Evolutionary conservation across 768 basidiomycete genomes (phyloP).

Genomic region (Cystofilobasidium capitatum): DNA sequence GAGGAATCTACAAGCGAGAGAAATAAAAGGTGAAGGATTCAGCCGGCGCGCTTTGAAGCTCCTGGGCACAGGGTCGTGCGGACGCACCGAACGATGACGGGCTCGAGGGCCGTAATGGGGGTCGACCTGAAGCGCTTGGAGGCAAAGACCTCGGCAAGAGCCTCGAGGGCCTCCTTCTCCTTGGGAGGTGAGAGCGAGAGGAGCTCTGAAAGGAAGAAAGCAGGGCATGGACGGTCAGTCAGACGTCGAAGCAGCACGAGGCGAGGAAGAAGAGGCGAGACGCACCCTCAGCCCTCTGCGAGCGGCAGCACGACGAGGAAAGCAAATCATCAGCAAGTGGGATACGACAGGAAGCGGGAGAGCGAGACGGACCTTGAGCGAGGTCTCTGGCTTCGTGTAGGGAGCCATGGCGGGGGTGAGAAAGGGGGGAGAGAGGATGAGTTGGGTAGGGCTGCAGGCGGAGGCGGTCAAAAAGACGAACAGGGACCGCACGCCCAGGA

Average conservation of each 20-base stretch:
- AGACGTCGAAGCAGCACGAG: neutral
- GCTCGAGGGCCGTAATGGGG: conserved; percentile 76
- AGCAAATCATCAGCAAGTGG: neutral
- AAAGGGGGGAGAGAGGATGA: neutral
- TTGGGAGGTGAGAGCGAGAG: conserved; percentile 83
- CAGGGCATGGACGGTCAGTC: neutral
- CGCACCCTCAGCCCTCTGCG: conserved; percentile 25
- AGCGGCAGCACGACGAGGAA: neutral
- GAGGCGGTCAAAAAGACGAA: neutral
- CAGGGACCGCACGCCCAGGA: too few species aligned
- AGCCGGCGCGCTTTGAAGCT: neutral
- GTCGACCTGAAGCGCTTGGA: conserved; percentile 91
- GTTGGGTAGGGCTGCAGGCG: neutral
- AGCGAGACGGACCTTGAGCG: conserved; percentile 51
- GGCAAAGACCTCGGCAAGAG: conserved; percentile 81
- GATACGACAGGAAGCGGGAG: neutral
- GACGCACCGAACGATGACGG: conserved; percentile 80
- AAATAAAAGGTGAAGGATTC: neutral
- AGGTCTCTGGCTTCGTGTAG: conserved; percentile 80
- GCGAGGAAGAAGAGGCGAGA: neutral
- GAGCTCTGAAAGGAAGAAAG: conserved; percentile 58
- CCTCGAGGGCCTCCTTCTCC: conserved; percentile 81
- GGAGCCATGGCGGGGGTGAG: conserved; percentile 58
- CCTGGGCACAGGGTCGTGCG: neutral
- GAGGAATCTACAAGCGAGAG: conserved; percentile 41